Percentiles rank a stretch among this genome's conserved stretches.
Evolutionary conservation across 1,284 basidiomycete genomes (phyloP).

Genomic region (Gastroboletus turbinatus): DNA sequence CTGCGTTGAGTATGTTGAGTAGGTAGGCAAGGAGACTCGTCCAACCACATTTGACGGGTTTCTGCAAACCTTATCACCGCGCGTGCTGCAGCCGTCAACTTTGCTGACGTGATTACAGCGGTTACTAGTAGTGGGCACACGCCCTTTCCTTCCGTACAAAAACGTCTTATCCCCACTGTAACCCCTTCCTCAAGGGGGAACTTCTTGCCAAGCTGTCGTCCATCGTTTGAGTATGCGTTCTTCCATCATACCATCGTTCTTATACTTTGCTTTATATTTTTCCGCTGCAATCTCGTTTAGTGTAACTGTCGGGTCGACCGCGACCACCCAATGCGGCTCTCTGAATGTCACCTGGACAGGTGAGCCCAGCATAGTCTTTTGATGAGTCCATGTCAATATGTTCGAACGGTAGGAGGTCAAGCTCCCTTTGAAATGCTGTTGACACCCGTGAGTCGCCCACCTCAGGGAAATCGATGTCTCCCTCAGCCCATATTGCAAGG

Average conservation of each 20-base stretch:
- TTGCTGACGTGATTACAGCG: constrained; percentile 22
- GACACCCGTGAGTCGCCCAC: constrained; percentile 51
- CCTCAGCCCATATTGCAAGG: constrained; percentile 23
- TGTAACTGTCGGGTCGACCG: constrained; percentile 42
- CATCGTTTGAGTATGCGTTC: constrained; percentile 27
- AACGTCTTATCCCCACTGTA: constrained; percentile 3
- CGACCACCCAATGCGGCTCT: constrained; percentile 57
- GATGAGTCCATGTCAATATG: constrained; percentile 1
- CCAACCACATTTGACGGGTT: background rate
- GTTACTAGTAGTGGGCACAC: background rate
- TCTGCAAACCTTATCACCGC: background rate
- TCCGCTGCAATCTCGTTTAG: constrained; percentile 46
- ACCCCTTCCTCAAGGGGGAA: constrained; percentile 8
- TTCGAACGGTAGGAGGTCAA: constrained; percentile 51
- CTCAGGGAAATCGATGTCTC: background rate
- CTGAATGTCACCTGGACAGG: constrained; percentile 64
- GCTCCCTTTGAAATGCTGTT: constrained; percentile 60
- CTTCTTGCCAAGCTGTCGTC: constrained; percentile 7
- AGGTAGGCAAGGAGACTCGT: background rate
- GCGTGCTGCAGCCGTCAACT: background rate
- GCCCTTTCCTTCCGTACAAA: constrained; percentile 5
- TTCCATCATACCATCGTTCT: constrained; percentile 16
- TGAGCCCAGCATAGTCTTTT: constrained; percentile 22
- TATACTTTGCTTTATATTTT: constrained; percentile 24
- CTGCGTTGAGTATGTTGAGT: too few relatives aligned